Percentiles rank a stretch among this genome's conserved stretches.
Evolutionary conservation across 2,329 filamentous ascomycete species (phyloP).

Genomic region (Fusarium sp.): DNA sequence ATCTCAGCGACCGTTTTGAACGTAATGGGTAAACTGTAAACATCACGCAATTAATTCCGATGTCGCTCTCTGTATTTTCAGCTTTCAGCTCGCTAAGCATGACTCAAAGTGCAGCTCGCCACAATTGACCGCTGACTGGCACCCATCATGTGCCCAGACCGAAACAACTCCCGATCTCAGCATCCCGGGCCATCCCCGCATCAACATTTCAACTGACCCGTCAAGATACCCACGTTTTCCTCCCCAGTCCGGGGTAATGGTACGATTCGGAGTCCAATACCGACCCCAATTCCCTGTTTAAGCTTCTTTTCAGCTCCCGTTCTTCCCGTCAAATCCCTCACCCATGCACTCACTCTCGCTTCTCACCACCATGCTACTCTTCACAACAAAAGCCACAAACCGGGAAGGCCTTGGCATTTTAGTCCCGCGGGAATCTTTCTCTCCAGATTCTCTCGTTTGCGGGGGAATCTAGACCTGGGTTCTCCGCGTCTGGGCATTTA

Average conservation of each 20-base stretch:
- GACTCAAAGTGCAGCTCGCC: neutral
- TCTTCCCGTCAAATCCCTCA: neutral
- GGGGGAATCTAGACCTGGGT: neutral
- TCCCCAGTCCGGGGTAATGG: neutral
- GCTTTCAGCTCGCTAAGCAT: neutral
- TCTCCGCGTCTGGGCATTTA: constrained; percentile 9
- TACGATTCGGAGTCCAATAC: neutral
- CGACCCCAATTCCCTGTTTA: neutral
- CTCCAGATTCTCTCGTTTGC: neutral
- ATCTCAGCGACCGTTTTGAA: neutral
- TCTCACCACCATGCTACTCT: neutral
- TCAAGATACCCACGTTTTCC: neutral
- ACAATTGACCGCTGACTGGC: neutral
- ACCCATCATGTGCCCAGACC: neutral
- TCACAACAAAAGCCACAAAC: neutral
- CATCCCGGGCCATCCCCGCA: neutral
- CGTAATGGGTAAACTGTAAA: neutral
- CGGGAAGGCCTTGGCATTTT: neutral
- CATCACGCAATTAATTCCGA: neutral
- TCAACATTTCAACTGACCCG: neutral
- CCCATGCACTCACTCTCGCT: neutral
- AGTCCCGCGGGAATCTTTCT: neutral
- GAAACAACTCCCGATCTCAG: neutral
- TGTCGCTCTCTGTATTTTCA: accelerated
- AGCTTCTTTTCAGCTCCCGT: neutral